A percentile compares a stretch with the other conserved stretches of the same genome.
These are phyloP conservation scores for Chondrostereum purpureum DNA, from an alignment of 1,284 basidiomycete genomes.

Conservation along the genomic window DNA sequence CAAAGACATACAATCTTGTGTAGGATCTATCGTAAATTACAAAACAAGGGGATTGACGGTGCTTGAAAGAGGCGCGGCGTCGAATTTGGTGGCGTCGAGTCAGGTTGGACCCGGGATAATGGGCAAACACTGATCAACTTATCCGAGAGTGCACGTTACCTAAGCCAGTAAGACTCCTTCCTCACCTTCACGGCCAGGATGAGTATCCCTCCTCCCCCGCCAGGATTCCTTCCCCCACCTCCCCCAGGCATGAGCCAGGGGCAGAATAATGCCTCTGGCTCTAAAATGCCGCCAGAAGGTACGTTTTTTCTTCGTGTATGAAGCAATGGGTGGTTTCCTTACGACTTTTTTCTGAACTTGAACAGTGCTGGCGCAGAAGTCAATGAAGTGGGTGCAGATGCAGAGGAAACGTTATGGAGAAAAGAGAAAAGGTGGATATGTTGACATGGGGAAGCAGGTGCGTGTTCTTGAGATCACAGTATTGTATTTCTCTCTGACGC, in stretches of 20 bases:
- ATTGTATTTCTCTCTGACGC: slow-evolving; percentile 6
- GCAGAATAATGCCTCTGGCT: slow-evolving; percentile 42
- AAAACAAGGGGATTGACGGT: too few relatives aligned
- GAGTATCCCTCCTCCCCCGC: slow-evolving; percentile 50
- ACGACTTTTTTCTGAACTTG: slow-evolving; percentile 15
- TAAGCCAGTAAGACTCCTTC: background rate
- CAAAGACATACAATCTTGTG: slow-evolving; percentile 23
- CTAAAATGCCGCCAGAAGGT: slow-evolving; percentile 68
- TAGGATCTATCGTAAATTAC: too few relatives aligned
- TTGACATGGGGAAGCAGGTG: slow-evolving; percentile 92
- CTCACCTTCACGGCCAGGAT: slow-evolving; percentile 19
- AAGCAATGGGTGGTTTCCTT: too few relatives aligned
- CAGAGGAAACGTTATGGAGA: slow-evolving; percentile 88
- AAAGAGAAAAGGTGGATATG: slow-evolving; percentile 81
- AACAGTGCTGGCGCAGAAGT: slow-evolving; percentile 69
- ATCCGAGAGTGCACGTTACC: background rate
- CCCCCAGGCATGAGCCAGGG: slow-evolving; percentile 58
- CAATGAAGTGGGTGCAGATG: slow-evolving; percentile 91
- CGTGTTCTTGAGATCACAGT: slow-evolving; percentile 15
- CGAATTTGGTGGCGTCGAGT: too few relatives aligned
- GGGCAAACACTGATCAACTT: background rate
- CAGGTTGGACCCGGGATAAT: too few relatives aligned
- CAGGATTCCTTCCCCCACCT: slow-evolving; percentile 54
- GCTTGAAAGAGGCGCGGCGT: too few relatives aligned
- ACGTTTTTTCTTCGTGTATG: slow-evolving; percentile 11